A percentile compares a stretch with the other conserved stretches of the same genome.
These are phyloP conservation scores for Fusarium brevicatenulatum DNA, from an alignment of 2,329 filamentous ascomycete genomes.

Conservation along the genomic window DNA sequence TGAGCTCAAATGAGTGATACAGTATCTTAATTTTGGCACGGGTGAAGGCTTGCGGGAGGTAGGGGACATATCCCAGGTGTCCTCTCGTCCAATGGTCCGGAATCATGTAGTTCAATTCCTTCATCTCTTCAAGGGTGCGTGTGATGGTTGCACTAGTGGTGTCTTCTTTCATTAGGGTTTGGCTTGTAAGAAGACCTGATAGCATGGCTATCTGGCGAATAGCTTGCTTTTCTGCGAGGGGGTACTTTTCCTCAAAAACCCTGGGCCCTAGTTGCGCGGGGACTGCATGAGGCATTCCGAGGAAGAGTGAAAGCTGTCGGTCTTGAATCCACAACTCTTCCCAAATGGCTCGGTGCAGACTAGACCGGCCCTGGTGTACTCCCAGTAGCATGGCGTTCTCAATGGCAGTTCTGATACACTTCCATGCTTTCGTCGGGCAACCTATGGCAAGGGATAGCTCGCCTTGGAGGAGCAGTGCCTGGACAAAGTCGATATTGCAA, in stretches of 20 bases:
- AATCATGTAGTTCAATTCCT: neutral
- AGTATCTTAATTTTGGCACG: neutral
- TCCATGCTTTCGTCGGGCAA: neutral
- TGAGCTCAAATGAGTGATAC: neutral
- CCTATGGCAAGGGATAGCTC: neutral
- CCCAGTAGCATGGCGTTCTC: neutral
- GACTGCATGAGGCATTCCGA: neutral
- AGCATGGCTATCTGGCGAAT: neutral
- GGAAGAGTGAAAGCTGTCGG: neutral
- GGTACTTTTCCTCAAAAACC: neutral
- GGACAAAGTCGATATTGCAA: neutral
- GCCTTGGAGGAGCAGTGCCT: neutral
- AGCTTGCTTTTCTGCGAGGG: neutral
- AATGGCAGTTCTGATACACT: neutral
- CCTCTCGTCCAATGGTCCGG: neutral
- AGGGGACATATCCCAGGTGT: neutral
- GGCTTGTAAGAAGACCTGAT: neutral
- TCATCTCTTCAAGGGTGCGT: neutral
- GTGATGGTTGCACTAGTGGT: neutral
- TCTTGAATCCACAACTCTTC: neutral
- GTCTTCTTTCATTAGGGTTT: neutral
- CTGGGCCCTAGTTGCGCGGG: neutral
- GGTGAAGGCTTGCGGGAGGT: neutral
- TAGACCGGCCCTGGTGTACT: neutral
- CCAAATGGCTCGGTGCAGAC: neutral